phyloP scores from a whole-genome alignment of 208 protist genomes.

The Crithidia brevicula region DNA sequence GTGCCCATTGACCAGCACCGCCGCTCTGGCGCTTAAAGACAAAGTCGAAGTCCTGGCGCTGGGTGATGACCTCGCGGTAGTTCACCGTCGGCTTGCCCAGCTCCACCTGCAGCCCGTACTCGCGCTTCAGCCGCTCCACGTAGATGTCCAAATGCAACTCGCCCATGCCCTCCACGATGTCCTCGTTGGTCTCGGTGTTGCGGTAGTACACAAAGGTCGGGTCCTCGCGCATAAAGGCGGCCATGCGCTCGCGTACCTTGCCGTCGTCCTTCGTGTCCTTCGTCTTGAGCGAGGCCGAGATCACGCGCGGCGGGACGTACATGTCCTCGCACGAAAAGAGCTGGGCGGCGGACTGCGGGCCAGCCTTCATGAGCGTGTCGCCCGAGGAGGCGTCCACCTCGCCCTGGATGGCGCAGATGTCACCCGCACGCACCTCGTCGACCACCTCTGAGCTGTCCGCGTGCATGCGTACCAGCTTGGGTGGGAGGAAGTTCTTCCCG shows the following conservation, averaged over 20 bases:
- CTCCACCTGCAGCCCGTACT: constrained; percentile 92
- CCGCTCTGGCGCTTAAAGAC: constrained; percentile 99
- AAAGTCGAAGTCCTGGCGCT: constrained; percentile 95
- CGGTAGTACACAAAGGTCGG: constrained; percentile 96
- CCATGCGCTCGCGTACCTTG: constrained; percentile 82
- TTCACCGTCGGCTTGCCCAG: constrained; percentile 97
- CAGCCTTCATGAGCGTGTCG: constrained; percentile 94
- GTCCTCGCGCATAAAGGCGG: constrained; percentile 96
- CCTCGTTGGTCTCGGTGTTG: constrained; percentile 94
- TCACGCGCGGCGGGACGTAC: constrained; percentile 98
- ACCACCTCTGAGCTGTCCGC: constrained; percentile 96
- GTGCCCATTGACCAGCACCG: constrained; percentile 98
- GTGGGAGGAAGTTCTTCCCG: constrained; percentile 91
- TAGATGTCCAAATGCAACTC: constrained; percentile 98
- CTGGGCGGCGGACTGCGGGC: constrained; percentile 58
- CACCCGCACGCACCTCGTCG: constrained; percentile 93
- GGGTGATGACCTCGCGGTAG: constrained; percentile 94
- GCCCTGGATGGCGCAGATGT: constrained; percentile 99
- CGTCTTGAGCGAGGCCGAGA: constrained; percentile 95
- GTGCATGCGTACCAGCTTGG: constrained; percentile 98
- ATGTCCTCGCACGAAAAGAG: constrained; percentile 94
- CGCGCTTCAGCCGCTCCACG: constrained; percentile 95
- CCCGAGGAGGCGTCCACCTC: constrained; percentile 97
- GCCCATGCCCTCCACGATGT: constrained; percentile 97
- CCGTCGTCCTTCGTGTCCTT: constrained; percentile 86